Evolutionary conservation across 495 filamentous ascomycete genomes (phyloP).

Genomic region (Lichina pygmaea): DNA sequence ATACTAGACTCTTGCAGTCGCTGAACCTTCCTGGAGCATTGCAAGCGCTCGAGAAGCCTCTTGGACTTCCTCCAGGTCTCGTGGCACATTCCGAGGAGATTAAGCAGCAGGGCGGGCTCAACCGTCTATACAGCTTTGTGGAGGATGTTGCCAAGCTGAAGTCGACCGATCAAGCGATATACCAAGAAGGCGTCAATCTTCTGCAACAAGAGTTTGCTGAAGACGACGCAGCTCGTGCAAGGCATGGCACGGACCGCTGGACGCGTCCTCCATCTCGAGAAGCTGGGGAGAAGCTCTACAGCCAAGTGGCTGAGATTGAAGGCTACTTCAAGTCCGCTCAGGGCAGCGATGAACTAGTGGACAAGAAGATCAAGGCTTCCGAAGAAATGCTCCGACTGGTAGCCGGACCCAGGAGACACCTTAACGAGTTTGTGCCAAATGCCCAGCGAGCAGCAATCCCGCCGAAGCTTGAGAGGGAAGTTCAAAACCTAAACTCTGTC

Average conservation of each 20-base stretch:
- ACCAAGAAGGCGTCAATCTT: conserved; percentile 54
- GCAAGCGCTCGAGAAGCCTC: conserved; percentile 81
- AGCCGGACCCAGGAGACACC: conserved; percentile 45
- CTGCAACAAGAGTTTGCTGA: conserved; percentile 59
- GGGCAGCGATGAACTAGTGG: conserved; percentile 57
- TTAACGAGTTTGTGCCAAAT: conserved; percentile 74
- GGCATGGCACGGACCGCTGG: conserved; percentile 81
- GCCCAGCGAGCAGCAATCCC: conserved; percentile 53
- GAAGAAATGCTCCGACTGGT: conserved; percentile 49
- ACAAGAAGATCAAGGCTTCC: conserved; percentile 48
- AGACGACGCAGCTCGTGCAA: conserved; percentile 43
- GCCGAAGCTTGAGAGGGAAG: conserved; percentile 51
- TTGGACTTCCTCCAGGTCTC: conserved; percentile 66
- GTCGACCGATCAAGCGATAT: conserved; percentile 40
- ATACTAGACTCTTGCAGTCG: conserved; percentile 33
- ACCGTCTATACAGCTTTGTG: conserved; percentile 45
- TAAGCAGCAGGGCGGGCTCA: conserved; percentile 67
- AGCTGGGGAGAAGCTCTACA: conserved; percentile 50
- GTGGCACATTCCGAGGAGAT: conserved; percentile 85
- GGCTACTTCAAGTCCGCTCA: conserved; percentile 71
- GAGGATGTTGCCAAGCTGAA: conserved; percentile 73
- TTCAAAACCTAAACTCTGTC: conserved; percentile 39
- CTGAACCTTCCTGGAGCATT: conserved; percentile 80
- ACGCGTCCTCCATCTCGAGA: conserved; percentile 34
- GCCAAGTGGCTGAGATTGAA: conserved; percentile 48